Conservation (phyloP, 192 early-diverging fungal species). For the Allomyces arbusculus region DNA sequence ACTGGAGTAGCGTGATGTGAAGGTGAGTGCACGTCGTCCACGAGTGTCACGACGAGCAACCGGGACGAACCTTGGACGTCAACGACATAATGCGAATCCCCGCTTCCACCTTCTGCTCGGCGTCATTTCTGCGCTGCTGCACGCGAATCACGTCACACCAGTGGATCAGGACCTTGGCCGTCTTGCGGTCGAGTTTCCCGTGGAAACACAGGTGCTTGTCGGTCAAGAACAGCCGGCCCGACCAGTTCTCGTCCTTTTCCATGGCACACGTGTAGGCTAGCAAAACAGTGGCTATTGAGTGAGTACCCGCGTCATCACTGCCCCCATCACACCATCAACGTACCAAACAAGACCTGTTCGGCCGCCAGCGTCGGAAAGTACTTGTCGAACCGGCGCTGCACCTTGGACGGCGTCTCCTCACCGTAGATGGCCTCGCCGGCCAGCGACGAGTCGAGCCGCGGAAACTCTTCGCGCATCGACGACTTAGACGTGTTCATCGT, state of each 20-base stretch:
- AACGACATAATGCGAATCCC: background rate
- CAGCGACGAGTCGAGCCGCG: too few relatives aligned
- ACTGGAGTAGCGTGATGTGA: background rate
- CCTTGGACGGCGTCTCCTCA: background rate
- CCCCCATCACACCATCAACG: background rate
- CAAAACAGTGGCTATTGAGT: background rate
- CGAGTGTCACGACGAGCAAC: too few relatives aligned
- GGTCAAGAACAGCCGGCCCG: background rate
- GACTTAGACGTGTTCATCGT: too few relatives aligned
- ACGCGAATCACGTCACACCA: background rate
- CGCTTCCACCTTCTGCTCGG: background rate
- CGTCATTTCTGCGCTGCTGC: background rate
- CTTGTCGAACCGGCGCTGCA: background rate
- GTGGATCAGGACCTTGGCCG: background rate
- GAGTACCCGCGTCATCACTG: background rate
- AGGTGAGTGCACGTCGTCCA: too few relatives aligned
- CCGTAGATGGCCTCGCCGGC: too few relatives aligned
- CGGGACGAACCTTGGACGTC: background rate
- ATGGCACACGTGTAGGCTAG: background rate
- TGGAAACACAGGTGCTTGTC: background rate
- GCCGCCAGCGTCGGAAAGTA: background rate
- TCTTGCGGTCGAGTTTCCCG: background rate
- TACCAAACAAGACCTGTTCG: background rate
- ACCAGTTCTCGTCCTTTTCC: background rate
- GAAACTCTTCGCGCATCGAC: too few relatives aligned